Evolutionary conservation across 768 basidiomycete genomes (phyloP).

Genomic region (Saitozyma podzolica): DNA sequence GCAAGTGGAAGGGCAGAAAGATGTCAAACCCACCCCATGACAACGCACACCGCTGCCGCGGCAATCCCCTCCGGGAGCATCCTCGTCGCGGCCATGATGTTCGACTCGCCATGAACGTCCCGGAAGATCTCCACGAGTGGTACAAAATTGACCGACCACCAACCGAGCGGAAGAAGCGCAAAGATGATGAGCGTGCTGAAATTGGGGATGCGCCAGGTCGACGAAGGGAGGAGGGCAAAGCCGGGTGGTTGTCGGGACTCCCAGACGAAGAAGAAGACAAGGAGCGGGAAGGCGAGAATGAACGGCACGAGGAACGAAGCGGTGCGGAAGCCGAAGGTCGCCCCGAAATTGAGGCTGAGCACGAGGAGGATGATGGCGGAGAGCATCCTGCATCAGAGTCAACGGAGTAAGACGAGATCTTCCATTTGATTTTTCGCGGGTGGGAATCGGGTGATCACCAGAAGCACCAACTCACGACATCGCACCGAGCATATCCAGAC

Average conservation of each 20-base stretch:
- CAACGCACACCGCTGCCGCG: constrained; percentile 23
- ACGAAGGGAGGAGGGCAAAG: constrained; percentile 33
- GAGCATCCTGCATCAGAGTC: constrained; percentile 12
- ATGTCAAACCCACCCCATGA: constrained; percentile 5
- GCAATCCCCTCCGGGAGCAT: constrained; percentile 42
- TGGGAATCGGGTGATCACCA: background rate
- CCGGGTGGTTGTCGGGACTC: constrained; percentile 17
- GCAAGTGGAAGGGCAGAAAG: too few species aligned
- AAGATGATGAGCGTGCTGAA: constrained; percentile 37
- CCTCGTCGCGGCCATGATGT: constrained; percentile 43
- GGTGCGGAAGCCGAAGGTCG: constrained; percentile 32
- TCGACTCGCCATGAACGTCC: constrained; percentile 18
- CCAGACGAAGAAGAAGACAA: constrained; percentile 41
- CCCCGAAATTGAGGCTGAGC: constrained; percentile 42
- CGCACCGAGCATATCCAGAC: constrained; percentile 17
- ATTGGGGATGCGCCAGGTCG: constrained; percentile 41
- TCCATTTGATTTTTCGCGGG: background rate
- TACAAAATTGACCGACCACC: constrained; percentile 19
- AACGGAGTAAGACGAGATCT: background rate
- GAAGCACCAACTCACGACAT: constrained; percentile 10
- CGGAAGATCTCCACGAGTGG: constrained; percentile 16
- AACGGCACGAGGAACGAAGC: constrained; percentile 38
- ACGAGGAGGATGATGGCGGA: constrained; percentile 38
- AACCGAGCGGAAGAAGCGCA: constrained; percentile 28
- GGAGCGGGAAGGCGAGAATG: constrained; percentile 26